phyloP scores from a whole-genome alignment of 805 yeast species.

The Candida pseudoglaebosa region DNA sequence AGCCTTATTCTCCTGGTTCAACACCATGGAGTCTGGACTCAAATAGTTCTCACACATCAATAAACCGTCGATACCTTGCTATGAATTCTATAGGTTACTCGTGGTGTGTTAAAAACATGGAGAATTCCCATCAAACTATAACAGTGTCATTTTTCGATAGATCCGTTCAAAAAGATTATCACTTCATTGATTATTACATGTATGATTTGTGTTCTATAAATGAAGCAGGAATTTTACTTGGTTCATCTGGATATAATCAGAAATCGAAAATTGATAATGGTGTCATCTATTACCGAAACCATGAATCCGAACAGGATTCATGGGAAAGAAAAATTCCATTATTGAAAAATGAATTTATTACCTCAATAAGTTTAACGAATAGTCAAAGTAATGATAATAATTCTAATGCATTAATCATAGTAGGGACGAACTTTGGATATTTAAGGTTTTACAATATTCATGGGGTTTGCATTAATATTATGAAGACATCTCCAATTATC shows the following conservation, averaged over 20 bases:
- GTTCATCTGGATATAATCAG: slow-evolving; percentile 25
- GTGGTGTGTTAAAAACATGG: slow-evolving; percentile 56
- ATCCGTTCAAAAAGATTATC: slow-evolving; percentile 71
- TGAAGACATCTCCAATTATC: slow-evolving; percentile 69
- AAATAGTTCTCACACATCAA: slow-evolving; percentile 13
- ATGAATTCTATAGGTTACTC: slow-evolving; percentile 80
- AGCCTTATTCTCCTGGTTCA: slow-evolving; percentile 80
- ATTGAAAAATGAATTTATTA: slow-evolving; percentile 54
- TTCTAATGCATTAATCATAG: slow-evolving; percentile 43
- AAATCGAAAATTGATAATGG: slow-evolving; percentile 26
- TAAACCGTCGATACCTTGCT: slow-evolving; percentile 68
- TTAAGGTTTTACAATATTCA: slow-evolving; percentile 64
- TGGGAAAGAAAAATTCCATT: slow-evolving; percentile 70
- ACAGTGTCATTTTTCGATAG: slow-evolving; percentile 86
- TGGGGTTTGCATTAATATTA: slow-evolving; percentile 70
- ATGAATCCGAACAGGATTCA: slow-evolving; percentile 54
- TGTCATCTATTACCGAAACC: slow-evolving; percentile 63
- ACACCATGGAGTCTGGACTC: slow-evolving; percentile 61
- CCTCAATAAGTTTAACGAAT: slow-evolving; percentile 58
- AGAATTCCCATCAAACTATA: slow-evolving; percentile 51
- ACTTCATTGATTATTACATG: slow-evolving; percentile 70
- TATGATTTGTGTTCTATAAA: slow-evolving; percentile 77
- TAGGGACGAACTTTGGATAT: slow-evolving; percentile 75
- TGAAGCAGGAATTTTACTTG: slow-evolving; percentile 63
- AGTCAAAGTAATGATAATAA: slow-evolving; percentile 18